Evolutionary conservation across 1,284 basidiomycete species (phyloP).

Genomic region (Ustilago nuda): DNA sequence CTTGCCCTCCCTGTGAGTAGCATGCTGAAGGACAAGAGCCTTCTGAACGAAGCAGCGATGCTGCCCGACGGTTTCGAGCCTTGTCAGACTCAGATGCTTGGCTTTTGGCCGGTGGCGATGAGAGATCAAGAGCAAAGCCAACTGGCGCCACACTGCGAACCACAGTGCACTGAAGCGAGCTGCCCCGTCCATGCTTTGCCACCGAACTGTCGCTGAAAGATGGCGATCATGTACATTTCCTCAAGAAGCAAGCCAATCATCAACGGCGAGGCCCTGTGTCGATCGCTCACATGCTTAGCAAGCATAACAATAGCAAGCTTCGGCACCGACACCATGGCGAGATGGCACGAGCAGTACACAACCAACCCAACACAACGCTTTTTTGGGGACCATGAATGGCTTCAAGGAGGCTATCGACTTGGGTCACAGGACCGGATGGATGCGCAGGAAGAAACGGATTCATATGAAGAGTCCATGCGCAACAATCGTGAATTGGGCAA

Average conservation of each 20-base stretch:
- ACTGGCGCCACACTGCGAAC: background rate
- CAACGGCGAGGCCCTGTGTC: background rate
- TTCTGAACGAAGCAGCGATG: too few relatives aligned
- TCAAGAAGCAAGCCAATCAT: background rate
- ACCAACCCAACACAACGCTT: constrained; percentile 18
- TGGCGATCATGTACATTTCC: background rate
- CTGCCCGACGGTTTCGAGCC: too few relatives aligned
- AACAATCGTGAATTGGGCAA: too few relatives aligned
- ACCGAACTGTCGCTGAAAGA: background rate
- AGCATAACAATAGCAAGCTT: background rate
- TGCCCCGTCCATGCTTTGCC: background rate
- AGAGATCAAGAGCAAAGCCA: background rate
- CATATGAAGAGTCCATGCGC: too few relatives aligned
- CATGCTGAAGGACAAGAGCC: background rate
- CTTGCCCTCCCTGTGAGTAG: background rate
- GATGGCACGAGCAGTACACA: background rate
- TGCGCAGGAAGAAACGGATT: too few relatives aligned
- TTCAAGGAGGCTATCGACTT: too few relatives aligned
- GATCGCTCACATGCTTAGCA: background rate
- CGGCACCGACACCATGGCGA: background rate
- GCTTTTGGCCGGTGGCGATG: background rate
- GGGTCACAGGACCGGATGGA: too few relatives aligned
- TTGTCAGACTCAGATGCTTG: too few relatives aligned
- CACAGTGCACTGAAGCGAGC: background rate
- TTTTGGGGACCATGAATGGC: constrained; percentile 8